These are phyloP conservation scores for Botrytis cinerea DNA, from an alignment of 2,329 filamentous ascomycete genomes.

Conservation along the genomic window DNA sequence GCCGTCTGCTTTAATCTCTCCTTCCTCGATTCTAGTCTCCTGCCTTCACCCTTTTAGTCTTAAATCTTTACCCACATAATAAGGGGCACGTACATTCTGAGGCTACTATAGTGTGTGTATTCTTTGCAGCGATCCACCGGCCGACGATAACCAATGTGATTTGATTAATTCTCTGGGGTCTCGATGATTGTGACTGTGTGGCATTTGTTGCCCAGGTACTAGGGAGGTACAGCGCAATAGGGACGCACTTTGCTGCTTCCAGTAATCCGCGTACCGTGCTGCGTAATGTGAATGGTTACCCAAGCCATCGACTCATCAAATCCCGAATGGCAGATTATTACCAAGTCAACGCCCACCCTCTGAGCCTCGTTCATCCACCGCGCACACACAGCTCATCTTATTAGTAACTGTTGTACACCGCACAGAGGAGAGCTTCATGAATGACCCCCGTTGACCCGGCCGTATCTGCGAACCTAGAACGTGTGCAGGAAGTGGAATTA, in stretches of 20 bases:
- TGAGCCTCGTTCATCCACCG: not conserved
- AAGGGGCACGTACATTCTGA: slow-evolving; percentile 11
- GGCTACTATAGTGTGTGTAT: not conserved
- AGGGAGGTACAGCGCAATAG: not conserved
- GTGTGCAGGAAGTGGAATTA: not conserved
- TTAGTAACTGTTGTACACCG: no score
- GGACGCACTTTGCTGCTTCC: not conserved
- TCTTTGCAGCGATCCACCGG: slow-evolving; percentile 9
- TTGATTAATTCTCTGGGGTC: not conserved
- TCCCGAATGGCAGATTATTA: not conserved
- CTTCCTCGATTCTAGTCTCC: not conserved
- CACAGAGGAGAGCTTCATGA: not conserved
- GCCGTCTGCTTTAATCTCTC: not conserved
- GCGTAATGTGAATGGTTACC: not conserved
- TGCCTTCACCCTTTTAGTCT: not conserved
- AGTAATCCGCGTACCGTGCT: not conserved
- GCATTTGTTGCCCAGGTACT: not conserved
- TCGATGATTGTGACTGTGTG: not conserved
- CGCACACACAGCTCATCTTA: not conserved
- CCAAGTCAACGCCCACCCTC: not conserved
- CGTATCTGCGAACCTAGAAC: not conserved
- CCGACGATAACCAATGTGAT: not conserved
- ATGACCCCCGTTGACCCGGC: not conserved
- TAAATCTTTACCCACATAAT: not conserved
- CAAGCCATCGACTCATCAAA: not conserved